Base-by-base conservation (phyloP, 2,329 filamentous ascomycete species). In the Dactylellina parvicollis region DNA sequence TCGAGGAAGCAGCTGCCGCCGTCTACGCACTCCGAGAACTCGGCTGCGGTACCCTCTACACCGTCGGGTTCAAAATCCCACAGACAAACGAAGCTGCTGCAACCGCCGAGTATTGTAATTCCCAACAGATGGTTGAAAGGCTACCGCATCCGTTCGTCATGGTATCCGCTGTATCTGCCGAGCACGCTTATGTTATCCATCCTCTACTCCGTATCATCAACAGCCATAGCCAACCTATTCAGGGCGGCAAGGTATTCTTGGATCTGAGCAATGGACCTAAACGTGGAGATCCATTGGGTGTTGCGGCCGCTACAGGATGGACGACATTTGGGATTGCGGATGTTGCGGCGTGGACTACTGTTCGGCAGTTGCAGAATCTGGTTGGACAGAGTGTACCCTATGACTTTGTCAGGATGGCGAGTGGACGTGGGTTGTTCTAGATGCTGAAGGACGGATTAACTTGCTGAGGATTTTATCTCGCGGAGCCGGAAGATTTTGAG, bases 311-410 rank as follows among this genome's bases (percentile, higher is more conserved):
- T 78, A 88, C 87, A 64, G 92, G 92, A 0, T 96, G 92, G 84
- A 89, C 88, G 22, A 88, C 90, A 4, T 95, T 94, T 79, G 90
- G 90, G 0, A 87, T 89, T 16, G 90, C 89, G 22, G 91, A 96
- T 80, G 90, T 92, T 30, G 89, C 89, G 65, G 91, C 91, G 0
- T 95, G 92, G 82, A 93, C 90, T 20, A 93, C 90, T 1, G 91
- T 94, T 3, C 90, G 95, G 81, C 94, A 89, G 52, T 81, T 95
- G 62, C 84, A 91, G 76, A 80, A 93, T 70, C 84, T 96, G 22
- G 90, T 94, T 9, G 92, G 92, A 8, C 91, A 95, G 82, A 95
- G 95, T 79, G 91, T 95, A 65, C 90, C 90, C 4, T 94, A 92
- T 81, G 92, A 91, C 81, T 96, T 96, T 82, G 92, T 95, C 42